These are phyloP conservation scores for Ophiostoma sp. DNA, from an alignment of 2,329 filamentous ascomycete genomes.

Conservation along the genomic window DNA sequence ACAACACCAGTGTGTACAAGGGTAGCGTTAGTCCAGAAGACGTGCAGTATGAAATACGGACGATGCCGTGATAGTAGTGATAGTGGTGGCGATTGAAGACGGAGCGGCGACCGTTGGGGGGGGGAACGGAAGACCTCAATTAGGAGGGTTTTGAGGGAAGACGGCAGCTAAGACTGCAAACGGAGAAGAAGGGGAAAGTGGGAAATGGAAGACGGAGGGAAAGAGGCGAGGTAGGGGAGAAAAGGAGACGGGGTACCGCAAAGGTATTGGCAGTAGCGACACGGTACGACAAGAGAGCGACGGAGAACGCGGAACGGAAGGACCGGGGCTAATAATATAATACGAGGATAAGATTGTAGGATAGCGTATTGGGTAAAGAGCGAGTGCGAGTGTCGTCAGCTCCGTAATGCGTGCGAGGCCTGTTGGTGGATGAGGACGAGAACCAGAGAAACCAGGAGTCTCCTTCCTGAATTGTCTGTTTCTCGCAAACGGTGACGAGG, in stretches of 20 bases:
- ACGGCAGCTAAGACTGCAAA: constrained; percentile 1
- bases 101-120: constrained; percentile 1
- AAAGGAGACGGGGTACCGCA: neutral
- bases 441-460: neutral
- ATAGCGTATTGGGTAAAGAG: neutral
- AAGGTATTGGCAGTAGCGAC: neutral
- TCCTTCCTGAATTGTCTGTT: neutral
- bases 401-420: neutral
- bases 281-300: constrained; percentile 14
- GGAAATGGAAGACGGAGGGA: constrained; percentile 9
- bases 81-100: constrained; percentile 14
- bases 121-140: neutral
- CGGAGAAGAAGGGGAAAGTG: neutral
- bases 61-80: constrained; percentile 10
- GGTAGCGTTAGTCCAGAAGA: neutral
- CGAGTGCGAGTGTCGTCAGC: constrained; percentile 10
- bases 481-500: neutral
- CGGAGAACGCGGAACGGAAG: constrained; percentile 25
- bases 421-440: neutral
- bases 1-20: constrained; percentile 4
- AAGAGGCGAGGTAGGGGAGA: neutral
- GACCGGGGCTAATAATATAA: constrained; percentile 3
- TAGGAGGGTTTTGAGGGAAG: neutral
- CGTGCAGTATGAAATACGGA: neutral
- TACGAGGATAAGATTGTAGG: neutral